Base-by-base conservation (phyloP, 139 green algal genomes). In the Nannochloris sp. region DNA sequence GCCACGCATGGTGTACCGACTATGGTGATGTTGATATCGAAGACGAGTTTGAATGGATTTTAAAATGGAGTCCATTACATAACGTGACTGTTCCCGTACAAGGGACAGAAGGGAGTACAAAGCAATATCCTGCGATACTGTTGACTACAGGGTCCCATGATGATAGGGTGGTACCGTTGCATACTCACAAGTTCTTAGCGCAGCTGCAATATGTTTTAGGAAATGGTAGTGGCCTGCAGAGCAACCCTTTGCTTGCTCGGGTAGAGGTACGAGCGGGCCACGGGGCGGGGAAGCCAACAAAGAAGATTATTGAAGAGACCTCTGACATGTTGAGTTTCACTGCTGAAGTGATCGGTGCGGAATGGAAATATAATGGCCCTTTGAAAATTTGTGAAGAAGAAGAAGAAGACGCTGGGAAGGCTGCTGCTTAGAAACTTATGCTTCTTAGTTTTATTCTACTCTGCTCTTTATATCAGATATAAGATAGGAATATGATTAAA, bases 201-300 rank as follows among this genome's bases (percentile, higher is more conserved):
- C 65, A 68, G 45, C 80, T 96, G 77, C 90, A 97, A 73, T 73
- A 96, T 69, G 54, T 68, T 34, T 75, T 93, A 51, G 75, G 60
- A 4, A 62, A 56, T 58, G 53, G 42, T 34, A 14, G 29, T 3
- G 6, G 8, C n/a, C 36, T 72, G 10, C 91, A 97, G 78, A 76
- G 65, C 61, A 96, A 96, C 72, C 90, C 91, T 4, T 72, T 97
- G 33, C 45, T 97, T n/a, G 71, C 77, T 4, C 66, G 91, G 1
- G 77, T 97, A 14, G 88, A 97, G 62, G 80, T 89, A 31, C 60
- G 71, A 54, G 75, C 87, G 4, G 87, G 88, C 9, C 91, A 97
- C 61, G 90, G 91, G 3, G 85, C 86, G 3, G 92, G 92, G 47
- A 95, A 95, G 76, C 90, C 92, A 3, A 98, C 92, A 0, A 37